Evolutionary conservation across 441 rosid genomes (phyloP), one percentile per base, ranked within the genome.

Genomic region (Euphorbia corollata): DNA sequence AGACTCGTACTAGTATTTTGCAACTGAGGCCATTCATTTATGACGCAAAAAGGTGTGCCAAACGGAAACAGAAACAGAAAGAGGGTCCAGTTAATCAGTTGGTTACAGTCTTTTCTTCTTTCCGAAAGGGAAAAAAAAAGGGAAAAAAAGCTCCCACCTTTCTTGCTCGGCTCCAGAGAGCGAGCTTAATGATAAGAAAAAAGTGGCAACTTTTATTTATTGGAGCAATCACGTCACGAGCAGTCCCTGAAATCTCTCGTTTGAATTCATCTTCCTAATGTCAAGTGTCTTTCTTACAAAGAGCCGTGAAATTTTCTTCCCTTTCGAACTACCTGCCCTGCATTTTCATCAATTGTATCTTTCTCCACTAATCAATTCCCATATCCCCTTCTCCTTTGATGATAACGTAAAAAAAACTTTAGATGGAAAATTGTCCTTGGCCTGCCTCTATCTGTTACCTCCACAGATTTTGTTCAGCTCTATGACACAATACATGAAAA

Each of bases 221-320:
- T 76, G 80, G 71, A 84, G 82, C 85, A 71, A 71, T 89, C 98
- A 91, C 98, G 96, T n/a, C n/a, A n/a, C n/a, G n/a, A 77, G 98
- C 77, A 73, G 22, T 80, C 87, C 83, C 81, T 91, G 97, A 85
- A 74, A 55, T 75, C 68, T 75, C 85, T 73, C 74, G 78, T 82
- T 72, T 70, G 80, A 75, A 79, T 79, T 83, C 82, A 80, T 86
- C 85, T 76, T 81, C 75, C 84, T 73, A 70, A 73, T 77, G 74
- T 78, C 24, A 36, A 59, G 58, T 54, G 55, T n/a, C 72, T 79
- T 67, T 63, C 71, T 74, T 51, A 47, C 20, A 67, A 72, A 73
- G 47, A 70, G 53, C 73, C 80, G 74, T 76, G 80, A 80, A 74
- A 84, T 63, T 39, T 39, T 39, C 51, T 68, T 24, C 61, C 12